These are phyloP conservation scores for Porcisia hertigi DNA, from an alignment of 208 protist species.

Conservation along the genomic window DNA sequence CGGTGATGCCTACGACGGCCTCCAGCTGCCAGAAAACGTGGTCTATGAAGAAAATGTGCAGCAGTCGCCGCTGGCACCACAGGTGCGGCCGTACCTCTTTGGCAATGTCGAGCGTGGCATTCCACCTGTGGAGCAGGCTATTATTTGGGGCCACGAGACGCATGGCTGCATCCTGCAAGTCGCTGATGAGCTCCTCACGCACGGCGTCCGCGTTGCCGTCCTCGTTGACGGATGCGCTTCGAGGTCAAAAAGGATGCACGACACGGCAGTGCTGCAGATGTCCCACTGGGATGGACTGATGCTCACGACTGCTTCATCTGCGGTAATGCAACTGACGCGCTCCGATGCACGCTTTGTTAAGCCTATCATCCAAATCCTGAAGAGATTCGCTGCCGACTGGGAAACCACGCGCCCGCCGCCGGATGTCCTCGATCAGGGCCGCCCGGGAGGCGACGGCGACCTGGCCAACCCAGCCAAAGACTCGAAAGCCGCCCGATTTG, in stretches of 20 bases:
- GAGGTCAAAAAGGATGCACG: slow-evolving; percentile 34
- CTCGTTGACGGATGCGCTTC: slow-evolving; percentile 49
- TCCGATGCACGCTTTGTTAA: slow-evolving; percentile 32
- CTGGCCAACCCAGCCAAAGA: neutral
- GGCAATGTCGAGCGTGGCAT: slow-evolving; percentile 30
- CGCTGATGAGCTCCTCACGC: slow-evolving; percentile 51
- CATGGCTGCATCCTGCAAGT: slow-evolving; percentile 76
- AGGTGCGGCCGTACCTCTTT: slow-evolving; percentile 38
- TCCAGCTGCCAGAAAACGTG: slow-evolving; percentile 40
- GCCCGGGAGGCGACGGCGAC: neutral
- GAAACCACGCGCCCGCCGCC: neutral
- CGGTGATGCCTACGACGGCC: slow-evolving; percentile 32
- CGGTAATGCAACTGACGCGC: slow-evolving; percentile 40
- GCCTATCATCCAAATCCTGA: slow-evolving; percentile 24
- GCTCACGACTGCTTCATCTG: slow-evolving; percentile 32
- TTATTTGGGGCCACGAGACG: slow-evolving; percentile 77
- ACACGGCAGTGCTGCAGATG: slow-evolving; percentile 39
- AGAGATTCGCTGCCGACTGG: slow-evolving; percentile 19
- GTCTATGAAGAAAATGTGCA: slow-evolving; percentile 50
- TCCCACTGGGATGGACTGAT: slow-evolving; percentile 42
- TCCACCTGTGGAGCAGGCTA: slow-evolving; percentile 59
- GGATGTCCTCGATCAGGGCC: neutral
- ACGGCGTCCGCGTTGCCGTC: slow-evolving; percentile 60
- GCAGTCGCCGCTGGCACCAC: slow-evolving; percentile 48
- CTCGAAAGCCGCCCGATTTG: neutral